Base-by-base conservation (phyloP, 2,329 filamentous ascomycete genomes). In the Xylaria digitata region DNA sequence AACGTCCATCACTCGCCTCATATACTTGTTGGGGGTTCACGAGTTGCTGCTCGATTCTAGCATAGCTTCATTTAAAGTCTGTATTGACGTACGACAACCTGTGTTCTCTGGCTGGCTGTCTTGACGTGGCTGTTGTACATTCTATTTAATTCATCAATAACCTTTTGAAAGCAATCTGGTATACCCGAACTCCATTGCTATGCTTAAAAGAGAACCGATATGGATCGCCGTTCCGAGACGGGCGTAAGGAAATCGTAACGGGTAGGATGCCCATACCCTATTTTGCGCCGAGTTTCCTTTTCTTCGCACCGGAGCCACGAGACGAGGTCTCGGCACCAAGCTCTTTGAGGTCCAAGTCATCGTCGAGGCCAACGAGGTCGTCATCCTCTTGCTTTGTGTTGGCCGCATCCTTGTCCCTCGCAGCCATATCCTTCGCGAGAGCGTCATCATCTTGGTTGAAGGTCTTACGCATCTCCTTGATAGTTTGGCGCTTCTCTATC, bases 401-500 rank as follows among this genome's bases (percentile, higher is more conserved):
- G 19, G 32, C 45, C 4, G 52, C 55, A 6, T 61, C 63, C 23
- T 63, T 65, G 23, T 50, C 62, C 7, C 65, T 69, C 13, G 65
- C 67, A 2, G 64, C 72, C 67, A 70, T 68, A 48, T 73, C 71
- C 64, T 73, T 72, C 43, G 68, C 70, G 3, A 86, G 80, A 15
- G 82, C 82, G 63, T 89, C 89, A 76, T 90, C 89, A 72, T 90
- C 90, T 58, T 87, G 87, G 75, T 90, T 87, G 71, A 94, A 87
- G 59, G 89, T 87, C 82, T 94, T 94, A 69, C 94, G 85, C 59
- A 92, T 91, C 75, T 91, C 88, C 78, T 96, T 96, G 69, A 98
- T 89, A 76, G 94, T 90, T 77, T 90, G 90, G 73, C 96, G 93
- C 84, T 95, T 94, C 80, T 93, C 91, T 72, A 97, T 87, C 76